Evolutionary conservation across 495 filamentous ascomycete species (phyloP), one percentile per base, ranked within the genome.

Genomic region (Parathielavia hyrcaniae): DNA sequence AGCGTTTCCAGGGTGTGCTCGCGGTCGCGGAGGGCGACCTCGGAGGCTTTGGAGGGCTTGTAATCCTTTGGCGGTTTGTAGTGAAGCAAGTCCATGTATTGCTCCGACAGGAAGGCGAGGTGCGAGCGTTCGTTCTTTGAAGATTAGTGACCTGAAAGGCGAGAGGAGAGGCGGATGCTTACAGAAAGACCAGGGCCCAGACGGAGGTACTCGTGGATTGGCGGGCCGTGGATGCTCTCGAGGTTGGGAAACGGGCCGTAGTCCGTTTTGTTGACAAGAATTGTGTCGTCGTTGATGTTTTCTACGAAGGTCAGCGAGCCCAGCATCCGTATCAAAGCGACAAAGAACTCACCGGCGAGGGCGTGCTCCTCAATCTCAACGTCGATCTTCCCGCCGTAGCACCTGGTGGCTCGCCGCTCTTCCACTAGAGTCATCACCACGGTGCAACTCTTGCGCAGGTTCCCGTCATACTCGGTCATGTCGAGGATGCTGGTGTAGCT

Each of bases 111-210:
- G 45, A 77, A 61, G 12, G 69, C 55, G 13, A 77, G 54, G 43
- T 78, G 77, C 12, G 67, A 67, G 3, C 77, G 69, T 11, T 65
- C 67, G 41, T 69, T 70, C 76, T 79, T 55, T 6, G 13, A 5
- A 14, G 14, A 40, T 62, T 63, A 58, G 61, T 34, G 48, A 22
- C 10, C 10, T 5, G 48, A 36, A 7, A 17, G 17, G 2, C 23
- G 41, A 2, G 39, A 4, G 22, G 7, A n/a, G 30, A 13, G n/a
- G 22, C 22, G n/a, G 22, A 4, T 1, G 67, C 72, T 48, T 64
- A 80, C 76, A 55, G 78, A 76, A 38, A 74, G 77, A 8, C 68
- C 71, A 1, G 77, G 77, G 12, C 71, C 73, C 22, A 73, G 68
- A 45, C 70, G 63, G 32, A 74, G 61, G 19, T 75, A 69, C 19